Conservation (phyloP, 768 basidiomycete genomes). For the Trichaptum fuscoviolaceum region DNA sequence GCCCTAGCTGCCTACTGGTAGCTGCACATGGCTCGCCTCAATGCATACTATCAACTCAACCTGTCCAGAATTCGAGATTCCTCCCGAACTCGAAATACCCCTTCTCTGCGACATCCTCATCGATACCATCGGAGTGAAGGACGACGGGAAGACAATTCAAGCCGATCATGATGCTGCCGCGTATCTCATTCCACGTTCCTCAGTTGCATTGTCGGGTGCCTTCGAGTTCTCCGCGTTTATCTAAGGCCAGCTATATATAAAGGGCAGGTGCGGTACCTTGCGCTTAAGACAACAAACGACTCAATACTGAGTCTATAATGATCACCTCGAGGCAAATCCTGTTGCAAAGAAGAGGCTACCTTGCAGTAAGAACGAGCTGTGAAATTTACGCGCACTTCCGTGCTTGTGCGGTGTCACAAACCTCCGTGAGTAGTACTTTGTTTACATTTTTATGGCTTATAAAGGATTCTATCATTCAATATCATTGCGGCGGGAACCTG, state of each 20-base stretch:
- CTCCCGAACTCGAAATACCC: constrained; percentile 65
- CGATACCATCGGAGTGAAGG: constrained; percentile 78
- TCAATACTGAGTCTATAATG: too few relatives aligned
- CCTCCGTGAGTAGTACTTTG: too few relatives aligned
- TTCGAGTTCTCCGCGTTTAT: not conserved
- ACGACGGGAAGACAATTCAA: constrained; percentile 67
- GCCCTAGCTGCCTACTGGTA: constrained; percentile 71
- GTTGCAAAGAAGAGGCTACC: too few relatives aligned
- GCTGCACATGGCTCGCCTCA: constrained; percentile 69
- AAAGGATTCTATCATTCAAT: too few relatives aligned
- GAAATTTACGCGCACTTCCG: too few relatives aligned
- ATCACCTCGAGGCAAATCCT: too few relatives aligned
- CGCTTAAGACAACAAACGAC: too few relatives aligned
- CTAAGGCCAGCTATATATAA: not conserved
- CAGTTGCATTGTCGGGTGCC: constrained; percentile 28
- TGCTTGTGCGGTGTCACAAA: too few relatives aligned
- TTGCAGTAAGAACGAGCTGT: too few relatives aligned
- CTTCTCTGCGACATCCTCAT: constrained; percentile 77
- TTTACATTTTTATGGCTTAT: too few relatives aligned
- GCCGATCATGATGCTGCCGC: constrained; percentile 60
- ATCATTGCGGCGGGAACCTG: too few relatives aligned
- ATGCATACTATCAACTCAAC: constrained; percentile 23
- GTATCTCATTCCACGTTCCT: constrained; percentile 58
- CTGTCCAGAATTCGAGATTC: constrained; percentile 26
- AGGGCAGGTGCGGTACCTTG: constrained; percentile 40